Evolutionary conservation across 306 rosid genomes (phyloP), one percentile per base, ranked within the genome.

Genomic region (Elaeagnus macrophylla): DNA sequence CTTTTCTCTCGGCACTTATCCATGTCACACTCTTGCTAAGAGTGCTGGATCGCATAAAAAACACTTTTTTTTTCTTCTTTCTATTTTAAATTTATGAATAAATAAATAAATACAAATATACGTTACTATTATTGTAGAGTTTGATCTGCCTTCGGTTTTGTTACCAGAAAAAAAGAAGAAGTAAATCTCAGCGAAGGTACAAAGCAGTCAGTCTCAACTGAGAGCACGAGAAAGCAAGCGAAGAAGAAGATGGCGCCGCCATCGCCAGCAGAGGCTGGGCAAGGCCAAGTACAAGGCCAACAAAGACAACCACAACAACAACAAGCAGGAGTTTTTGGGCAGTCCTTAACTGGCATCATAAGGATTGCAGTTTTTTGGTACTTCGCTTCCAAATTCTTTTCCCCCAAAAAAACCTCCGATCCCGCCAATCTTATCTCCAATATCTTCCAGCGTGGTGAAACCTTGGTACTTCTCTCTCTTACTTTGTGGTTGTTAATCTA

Each of bases 351-450:
- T 9, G 96, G 96, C 57, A 77, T 91, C 56, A 91, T 91, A 5
- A 77, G 99, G 66, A 84, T 91, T 69, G 99, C 87, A 6, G 95
- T 91, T 32, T 82, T 91, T 54, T 91, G 99, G 99, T 91, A 91
- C 57, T 91, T 91, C 80, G 99, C 99, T 43, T 84, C 99, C 57
- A 91, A 91, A 62, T 82, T 91, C 69, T 91, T 91, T 63, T 62
- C 95, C 51, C 80, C 96, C 42, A 91, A 87, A 52, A 77, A 68
- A 12, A 18, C 39, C 36, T 13, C 44, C 8, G 58, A 61, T 1
- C 93, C 96, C 55, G 48, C 89, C 37, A 62, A 68, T 12, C 80
- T 80, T 60, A 72, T 77, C 66, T 70, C 93, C 61, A 91, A 91
- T 57, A 80, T 84, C 69, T 87, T 84, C 48, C 89, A 81, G 42